A percentile compares a stretch with the other conserved stretches of the same genome.
These are phyloP conservation scores for Arachnomyces sp. DNA, from an alignment of 2,329 filamentous ascomycete genomes.

Conservation along the genomic window DNA sequence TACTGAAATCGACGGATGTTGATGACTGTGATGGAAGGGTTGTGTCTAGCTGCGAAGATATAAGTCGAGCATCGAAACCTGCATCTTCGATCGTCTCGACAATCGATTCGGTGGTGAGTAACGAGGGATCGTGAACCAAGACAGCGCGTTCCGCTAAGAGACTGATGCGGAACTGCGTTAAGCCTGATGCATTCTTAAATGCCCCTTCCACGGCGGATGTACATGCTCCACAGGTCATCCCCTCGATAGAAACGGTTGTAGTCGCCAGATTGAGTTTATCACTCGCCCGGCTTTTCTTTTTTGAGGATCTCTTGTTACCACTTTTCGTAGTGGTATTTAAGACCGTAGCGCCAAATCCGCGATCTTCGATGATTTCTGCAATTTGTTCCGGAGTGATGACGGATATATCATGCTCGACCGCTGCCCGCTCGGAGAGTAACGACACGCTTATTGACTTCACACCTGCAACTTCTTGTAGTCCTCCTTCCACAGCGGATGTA, in stretches of 20 bases:
- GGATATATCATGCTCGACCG: constrained; percentile 67
- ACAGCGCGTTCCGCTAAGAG: constrained; percentile 87
- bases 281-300: constrained; percentile 22
- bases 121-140: constrained; percentile 68
- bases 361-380: constrained; percentile 54
- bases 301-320: constrained; percentile 27
- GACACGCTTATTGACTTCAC: constrained; percentile 75
- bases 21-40: constrained; percentile 48
- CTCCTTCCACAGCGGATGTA: constrained; percentile 75
- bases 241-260: constrained; percentile 83
- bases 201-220: constrained; percentile 83
- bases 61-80: constrained; percentile 77
- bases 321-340: constrained; percentile 56
- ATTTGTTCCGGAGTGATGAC: constrained; percentile 47
- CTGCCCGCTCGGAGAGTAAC: constrained; percentile 73
- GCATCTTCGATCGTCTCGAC: constrained; percentile 78
- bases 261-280: constrained; percentile 44
- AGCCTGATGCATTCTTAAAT: constrained; percentile 67
- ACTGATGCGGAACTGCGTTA: constrained; percentile 90
- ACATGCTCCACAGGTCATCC: constrained; percentile 97
- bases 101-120: constrained; percentile 66
- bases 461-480: constrained; percentile 66
- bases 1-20: constrained; percentile 66
- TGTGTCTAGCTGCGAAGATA: constrained; percentile 63
- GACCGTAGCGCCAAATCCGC: constrained; percentile 74